A percentile compares a stretch with the other conserved stretches of the same genome.
Conservation (phyloP, 495 filamentous ascomycete species). For the Gamarada debralockiae region DNA sequence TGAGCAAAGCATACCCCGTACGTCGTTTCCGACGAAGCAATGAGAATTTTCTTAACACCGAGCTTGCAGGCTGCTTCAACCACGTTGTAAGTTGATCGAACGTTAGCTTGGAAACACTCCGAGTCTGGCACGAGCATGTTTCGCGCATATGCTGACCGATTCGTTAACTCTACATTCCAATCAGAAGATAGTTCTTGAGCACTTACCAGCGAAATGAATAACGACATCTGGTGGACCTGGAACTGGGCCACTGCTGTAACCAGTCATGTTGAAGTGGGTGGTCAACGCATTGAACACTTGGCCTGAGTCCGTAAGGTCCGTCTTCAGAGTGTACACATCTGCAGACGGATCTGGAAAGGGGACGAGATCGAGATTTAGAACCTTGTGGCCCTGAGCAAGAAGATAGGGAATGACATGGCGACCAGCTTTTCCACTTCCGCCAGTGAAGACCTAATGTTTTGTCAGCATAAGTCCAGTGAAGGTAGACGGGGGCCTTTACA, state of each 20-base stretch:
- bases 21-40: constrained; percentile 52
- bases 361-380: constrained; percentile 56
- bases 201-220: constrained; percentile 49
- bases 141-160: constrained; percentile 42
- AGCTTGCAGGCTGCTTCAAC: constrained; percentile 58
- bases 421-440: constrained; percentile 50
- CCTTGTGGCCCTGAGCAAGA: constrained; percentile 43
- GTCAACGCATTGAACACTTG: constrained; percentile 57
- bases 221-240: constrained; percentile 49
- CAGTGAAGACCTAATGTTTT: neutral
- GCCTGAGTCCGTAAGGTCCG: constrained; percentile 53
- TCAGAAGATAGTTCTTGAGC: neutral
- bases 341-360: constrained; percentile 34
- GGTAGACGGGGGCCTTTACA: neutral
- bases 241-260: constrained; percentile 37
- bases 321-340: constrained; percentile 52
- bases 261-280: constrained; percentile 49
- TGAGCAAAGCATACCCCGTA: constrained; percentile 58
- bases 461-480: neutral
- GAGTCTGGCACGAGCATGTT: constrained; percentile 55
- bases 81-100: constrained; percentile 51
- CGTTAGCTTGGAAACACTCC: constrained; percentile 53
- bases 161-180: neutral
- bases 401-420: constrained; percentile 54
- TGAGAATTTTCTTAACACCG: constrained; percentile 56